Conservation (phyloP, 805 yeast species). For the Metschnikowia lunata region DNA sequence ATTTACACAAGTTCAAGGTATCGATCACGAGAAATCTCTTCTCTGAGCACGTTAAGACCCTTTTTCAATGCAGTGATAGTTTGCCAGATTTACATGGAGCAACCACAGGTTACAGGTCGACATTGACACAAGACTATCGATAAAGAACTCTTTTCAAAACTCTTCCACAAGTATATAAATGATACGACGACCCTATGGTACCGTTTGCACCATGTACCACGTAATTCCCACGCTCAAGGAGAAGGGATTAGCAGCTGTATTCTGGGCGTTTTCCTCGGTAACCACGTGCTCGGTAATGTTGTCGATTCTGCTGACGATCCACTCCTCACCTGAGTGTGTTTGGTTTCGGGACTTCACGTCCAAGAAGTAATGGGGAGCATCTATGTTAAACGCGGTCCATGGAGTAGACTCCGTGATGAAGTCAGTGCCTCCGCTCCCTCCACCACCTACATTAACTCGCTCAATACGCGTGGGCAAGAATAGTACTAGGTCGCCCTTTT, state of each 20-base stretch:
- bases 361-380: slow-evolving; percentile 79
- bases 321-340: slow-evolving; percentile 47
- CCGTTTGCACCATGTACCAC: slow-evolving; percentile 46
- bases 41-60: too few species aligned
- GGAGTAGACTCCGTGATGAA: slow-evolving; percentile 36
- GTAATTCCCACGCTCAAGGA: slow-evolving; percentile 54
- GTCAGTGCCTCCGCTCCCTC: too few species aligned
- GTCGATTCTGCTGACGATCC: slow-evolving; percentile 73
- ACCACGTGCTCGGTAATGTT: slow-evolving; percentile 54
- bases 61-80: too few species aligned
- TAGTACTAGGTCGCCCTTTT: slow-evolving; percentile 70
- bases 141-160: too few species aligned
- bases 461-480: slow-evolving; percentile 75
- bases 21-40: too few species aligned
- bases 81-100: too few species aligned
- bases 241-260: slow-evolving; percentile 53
- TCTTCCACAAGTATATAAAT: too few species aligned
- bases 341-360: slow-evolving; percentile 34
- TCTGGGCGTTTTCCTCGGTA: slow-evolving; percentile 37
- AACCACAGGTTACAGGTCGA: too few species aligned
- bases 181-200: not conserved
- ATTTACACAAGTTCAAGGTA: too few species aligned
- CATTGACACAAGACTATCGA: too few species aligned
- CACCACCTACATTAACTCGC: slow-evolving; percentile 12
- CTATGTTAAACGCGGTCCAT: slow-evolving; percentile 95